Percentiles rank a stretch among this genome's conserved stretches.
These are phyloP conservation scores for Wickerhamiella azymoides DNA, from an alignment of 805 yeast species.

Conservation along the genomic window DNA sequence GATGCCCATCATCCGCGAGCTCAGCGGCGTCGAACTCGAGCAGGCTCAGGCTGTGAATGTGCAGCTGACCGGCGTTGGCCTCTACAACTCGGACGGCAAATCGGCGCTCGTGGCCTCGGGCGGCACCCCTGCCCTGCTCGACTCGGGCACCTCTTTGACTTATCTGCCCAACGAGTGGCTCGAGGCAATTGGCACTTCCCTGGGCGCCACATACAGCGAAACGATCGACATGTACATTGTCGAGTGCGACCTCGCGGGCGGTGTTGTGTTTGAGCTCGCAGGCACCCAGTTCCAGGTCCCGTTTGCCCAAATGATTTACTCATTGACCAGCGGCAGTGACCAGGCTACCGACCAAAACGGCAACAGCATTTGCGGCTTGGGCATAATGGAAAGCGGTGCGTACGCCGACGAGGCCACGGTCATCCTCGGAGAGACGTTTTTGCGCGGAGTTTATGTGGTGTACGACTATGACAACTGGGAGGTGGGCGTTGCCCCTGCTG, in stretches of 20 bases:
- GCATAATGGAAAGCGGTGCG: constrained; percentile 22
- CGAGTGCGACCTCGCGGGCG: constrained; percentile 26
- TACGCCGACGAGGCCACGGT: constrained; percentile 11
- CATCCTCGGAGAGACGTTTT: constrained; percentile 52
- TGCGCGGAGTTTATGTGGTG: constrained; percentile 52
- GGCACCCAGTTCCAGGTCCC: constrained; percentile 39
- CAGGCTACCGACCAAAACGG: constrained; percentile 14
- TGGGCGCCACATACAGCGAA: constrained; percentile 30
- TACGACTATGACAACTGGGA: constrained; percentile 47
- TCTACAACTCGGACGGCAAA: constrained; percentile 12
- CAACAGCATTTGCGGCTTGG: constrained; percentile 17
- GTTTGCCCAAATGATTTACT: constrained; percentile 18
- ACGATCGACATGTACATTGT: constrained; percentile 28
- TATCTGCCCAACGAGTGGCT: constrained; percentile 30
- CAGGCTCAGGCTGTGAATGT: constrained; percentile 8
- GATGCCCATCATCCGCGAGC: constrained; percentile 22
- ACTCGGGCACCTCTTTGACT: constrained; percentile 40
- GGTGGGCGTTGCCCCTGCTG: constrained; percentile 42
- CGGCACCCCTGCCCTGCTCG: constrained; percentile 30
- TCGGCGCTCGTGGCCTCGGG: constrained; percentile 9
- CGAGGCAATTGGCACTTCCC: constrained; percentile 21
- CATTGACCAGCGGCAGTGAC: constrained; percentile 9
- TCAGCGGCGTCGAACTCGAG: background rate
- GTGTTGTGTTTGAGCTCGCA: constrained; percentile 35
- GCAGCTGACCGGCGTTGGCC: constrained; percentile 11